A percentile compares a stretch with the other conserved stretches of the same genome.
phyloP scores from a whole-genome alignment of 2,329 filamentous ascomycete species.

The Hypomyces perniciosus region DNA sequence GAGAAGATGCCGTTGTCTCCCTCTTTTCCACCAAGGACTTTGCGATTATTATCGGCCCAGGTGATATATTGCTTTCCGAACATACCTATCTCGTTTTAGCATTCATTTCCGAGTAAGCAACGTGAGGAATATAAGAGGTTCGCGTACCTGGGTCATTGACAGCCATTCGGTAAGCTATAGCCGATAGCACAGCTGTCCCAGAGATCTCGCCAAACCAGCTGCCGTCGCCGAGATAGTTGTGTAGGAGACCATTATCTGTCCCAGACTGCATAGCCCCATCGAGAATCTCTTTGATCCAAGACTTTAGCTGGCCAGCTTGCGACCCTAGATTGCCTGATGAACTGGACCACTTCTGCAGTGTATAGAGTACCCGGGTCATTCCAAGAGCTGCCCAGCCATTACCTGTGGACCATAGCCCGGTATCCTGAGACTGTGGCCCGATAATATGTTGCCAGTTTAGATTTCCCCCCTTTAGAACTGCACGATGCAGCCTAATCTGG shows the following conservation, averaged over 20 bases:
- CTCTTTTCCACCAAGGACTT: constrained; percentile 1
- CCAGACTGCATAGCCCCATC: constrained; percentile 11
- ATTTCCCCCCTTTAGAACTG: constrained; percentile 7
- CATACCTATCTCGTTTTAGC: not conserved
- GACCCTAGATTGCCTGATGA: not conserved
- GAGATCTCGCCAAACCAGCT: constrained; percentile 14
- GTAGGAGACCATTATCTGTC: constrained; percentile 8
- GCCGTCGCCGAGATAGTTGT: constrained; percentile 12
- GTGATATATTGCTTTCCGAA: constrained; percentile 12
- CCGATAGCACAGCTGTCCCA: constrained; percentile 11
- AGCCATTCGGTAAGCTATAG: constrained; percentile 14
- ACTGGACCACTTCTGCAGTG: constrained; percentile 13
- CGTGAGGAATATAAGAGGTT: too few species aligned
- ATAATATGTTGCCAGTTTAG: constrained; percentile 16
- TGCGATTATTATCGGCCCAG: constrained; percentile 12
- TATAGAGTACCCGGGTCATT: constrained; percentile 14
- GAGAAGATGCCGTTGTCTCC: constrained; percentile 5
- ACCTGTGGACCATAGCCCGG: constrained; percentile 14
- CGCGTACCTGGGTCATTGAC: constrained; percentile 7
- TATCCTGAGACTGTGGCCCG: constrained; percentile 14
- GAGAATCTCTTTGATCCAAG: constrained; percentile 15
- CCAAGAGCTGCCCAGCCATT: constrained; percentile 14
- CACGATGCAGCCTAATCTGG: constrained; percentile 13
- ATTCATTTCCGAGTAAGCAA: too few species aligned
- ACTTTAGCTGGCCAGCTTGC: constrained; percentile 7